Conservation (phyloP, 2,329 filamentous ascomycete species). For the Gremmenia infestans region DNA sequence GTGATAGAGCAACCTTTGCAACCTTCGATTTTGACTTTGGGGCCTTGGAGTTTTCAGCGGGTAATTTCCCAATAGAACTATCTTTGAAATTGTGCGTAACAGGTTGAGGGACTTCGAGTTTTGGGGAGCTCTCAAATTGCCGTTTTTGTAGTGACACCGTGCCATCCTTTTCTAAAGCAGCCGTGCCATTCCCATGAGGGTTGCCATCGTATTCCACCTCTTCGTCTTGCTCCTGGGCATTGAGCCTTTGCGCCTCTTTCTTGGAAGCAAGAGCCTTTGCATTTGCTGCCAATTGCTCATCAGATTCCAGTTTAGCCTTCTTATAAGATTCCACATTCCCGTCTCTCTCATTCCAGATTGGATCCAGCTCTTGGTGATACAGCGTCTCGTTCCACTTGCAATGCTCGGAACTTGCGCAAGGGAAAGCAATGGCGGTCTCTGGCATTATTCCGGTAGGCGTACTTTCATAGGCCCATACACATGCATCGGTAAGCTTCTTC, state of each 20-base stretch:
- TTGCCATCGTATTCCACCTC: background rate
- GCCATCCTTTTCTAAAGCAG: conserved; percentile 8
- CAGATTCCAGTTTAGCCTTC: conserved; percentile 34
- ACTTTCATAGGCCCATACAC: conserved; percentile 63
- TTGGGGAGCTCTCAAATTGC: conserved; percentile 7
- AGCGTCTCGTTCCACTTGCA: conserved; percentile 30
- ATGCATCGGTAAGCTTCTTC: conserved; percentile 60
- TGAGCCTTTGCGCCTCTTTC: background rate
- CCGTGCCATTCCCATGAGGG: background rate
- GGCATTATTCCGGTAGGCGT: conserved; percentile 62
- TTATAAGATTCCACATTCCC: conserved; percentile 39
- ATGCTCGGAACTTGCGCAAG: conserved; percentile 38
- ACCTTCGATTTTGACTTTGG: background rate
- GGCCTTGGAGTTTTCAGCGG: background rate
- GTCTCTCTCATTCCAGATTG: conserved; percentile 39
- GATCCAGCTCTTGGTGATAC: conserved; percentile 29
- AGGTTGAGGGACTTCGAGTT: conserved; percentile 13
- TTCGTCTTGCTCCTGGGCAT: background rate
- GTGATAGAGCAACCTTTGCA: background rate
- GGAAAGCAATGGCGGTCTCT: conserved; percentile 45
- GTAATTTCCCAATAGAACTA: background rate
- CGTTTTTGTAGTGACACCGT: conserved; percentile 14
- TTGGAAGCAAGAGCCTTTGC: conserved; percentile 25
- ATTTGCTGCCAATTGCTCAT: conserved; percentile 35
- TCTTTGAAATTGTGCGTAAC: conserved; percentile 12